These are phyloP conservation scores for Fusarium citri DNA, from an alignment of 2,329 filamentous ascomycete species.

Conservation along the genomic window DNA sequence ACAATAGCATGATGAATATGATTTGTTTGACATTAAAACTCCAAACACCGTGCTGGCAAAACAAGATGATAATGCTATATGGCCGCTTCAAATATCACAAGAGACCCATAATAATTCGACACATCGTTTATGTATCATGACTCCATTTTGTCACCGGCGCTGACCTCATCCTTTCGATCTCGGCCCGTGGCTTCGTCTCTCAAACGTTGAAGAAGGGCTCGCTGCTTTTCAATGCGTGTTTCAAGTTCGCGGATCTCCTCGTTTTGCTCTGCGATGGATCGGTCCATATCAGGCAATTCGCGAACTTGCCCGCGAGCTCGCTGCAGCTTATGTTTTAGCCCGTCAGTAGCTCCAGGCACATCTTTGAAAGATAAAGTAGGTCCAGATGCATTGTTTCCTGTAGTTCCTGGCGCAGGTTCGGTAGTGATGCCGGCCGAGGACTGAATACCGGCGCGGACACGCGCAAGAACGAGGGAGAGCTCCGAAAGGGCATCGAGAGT, in stretches of 20 bases:
- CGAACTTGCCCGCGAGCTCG: conserved; percentile 76
- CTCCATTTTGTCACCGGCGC: conserved; percentile 56
- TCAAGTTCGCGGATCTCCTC: conserved; percentile 76
- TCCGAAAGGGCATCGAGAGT: conserved; percentile 88
- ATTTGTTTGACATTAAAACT: conserved; percentile 15
- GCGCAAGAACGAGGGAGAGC: conserved; percentile 80
- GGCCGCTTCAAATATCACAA: background rate
- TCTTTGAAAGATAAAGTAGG: conserved; percentile 72
- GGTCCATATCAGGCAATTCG: conserved; percentile 75
- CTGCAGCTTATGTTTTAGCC: conserved; percentile 85
- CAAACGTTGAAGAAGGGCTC: conserved; percentile 65
- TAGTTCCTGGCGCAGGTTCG: conserved; percentile 54
- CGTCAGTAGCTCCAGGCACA: conserved; percentile 80
- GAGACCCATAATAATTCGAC: conserved; percentile 15
- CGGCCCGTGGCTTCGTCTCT: conserved; percentile 58
- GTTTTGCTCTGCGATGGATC: conserved; percentile 75
- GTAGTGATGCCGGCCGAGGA: conserved; percentile 55
- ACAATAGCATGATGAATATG: conserved; percentile 20
- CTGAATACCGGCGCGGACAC: conserved; percentile 69
- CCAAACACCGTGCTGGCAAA: conserved; percentile 31
- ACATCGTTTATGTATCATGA: conserved; percentile 43
- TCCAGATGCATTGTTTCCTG: conserved; percentile 49
- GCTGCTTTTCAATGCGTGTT: conserved; percentile 71
- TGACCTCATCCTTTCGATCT: conserved; percentile 48
- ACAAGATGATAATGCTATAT: background rate